Evolutionary conservation across 768 basidiomycete genomes (phyloP).

Genomic region (Pholiota molesta): DNA sequence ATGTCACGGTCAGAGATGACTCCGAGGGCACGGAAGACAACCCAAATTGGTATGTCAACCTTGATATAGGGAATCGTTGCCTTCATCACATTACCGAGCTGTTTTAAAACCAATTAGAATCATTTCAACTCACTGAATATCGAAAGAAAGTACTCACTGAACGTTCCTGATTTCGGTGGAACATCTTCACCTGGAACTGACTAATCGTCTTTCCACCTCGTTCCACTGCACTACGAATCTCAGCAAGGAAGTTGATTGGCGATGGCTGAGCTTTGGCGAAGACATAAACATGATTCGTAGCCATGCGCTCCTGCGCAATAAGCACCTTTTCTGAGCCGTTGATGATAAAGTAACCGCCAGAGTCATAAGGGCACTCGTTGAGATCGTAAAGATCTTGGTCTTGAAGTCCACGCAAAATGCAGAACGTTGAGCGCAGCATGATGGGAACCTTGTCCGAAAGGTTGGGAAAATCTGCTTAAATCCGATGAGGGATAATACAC

Average conservation of each 20-base stretch:
- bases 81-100: slow-evolving; percentile 93
- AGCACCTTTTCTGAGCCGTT: slow-evolving; percentile 99
- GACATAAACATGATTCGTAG: slow-evolving; percentile 98
- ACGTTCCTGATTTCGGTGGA: slow-evolving; percentile 86
- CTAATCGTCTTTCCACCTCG: slow-evolving; percentile 98
- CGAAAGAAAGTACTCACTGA: slow-evolving; percentile 57
- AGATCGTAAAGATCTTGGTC: slow-evolving; percentile 86
- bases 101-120: slow-evolving; percentile 9
- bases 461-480: slow-evolving; percentile 10
- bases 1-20: slow-evolving; percentile 98
- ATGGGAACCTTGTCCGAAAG: slow-evolving; percentile 79
- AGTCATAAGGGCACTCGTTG: slow-evolving; percentile 98
- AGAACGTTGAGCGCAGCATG: slow-evolving; percentile 96
- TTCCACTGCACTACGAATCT: slow-evolving; percentile 97
- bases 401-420: slow-evolving; percentile 79
- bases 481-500: slow-evolving; percentile 25
- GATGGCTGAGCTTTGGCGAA: slow-evolving; percentile 98
- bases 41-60: slow-evolving; percentile 97
- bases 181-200: slow-evolving; percentile 98
- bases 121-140: slow-evolving; percentile 5
- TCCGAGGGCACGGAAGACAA: slow-evolving; percentile 96
- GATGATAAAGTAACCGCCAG: slow-evolving; percentile 99
- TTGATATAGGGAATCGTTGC: slow-evolving; percentile 98
- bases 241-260: slow-evolving; percentile 93
- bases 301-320: slow-evolving; percentile 99